These are phyloP conservation scores for Aurinia saxatilis DNA, from an alignment of 345 rosid genomes.

Conservation along the genomic window DNA sequence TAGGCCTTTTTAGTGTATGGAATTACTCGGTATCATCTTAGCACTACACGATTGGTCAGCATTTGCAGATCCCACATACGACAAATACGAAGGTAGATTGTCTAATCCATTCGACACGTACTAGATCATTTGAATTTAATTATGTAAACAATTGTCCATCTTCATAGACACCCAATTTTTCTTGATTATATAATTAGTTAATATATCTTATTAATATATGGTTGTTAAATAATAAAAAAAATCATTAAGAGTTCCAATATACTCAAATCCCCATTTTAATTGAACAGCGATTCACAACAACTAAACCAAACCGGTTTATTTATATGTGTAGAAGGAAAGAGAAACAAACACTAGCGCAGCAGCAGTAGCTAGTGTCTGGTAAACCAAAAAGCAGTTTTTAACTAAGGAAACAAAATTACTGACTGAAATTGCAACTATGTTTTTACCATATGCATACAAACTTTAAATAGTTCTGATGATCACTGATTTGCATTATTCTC, in stretches of 20 bases:
- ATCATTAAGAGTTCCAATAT: not conserved
- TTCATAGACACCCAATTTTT: too few species aligned
- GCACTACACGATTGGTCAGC: too few species aligned
- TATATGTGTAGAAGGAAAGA: not conserved
- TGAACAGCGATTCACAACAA: not conserved
- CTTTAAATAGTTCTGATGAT: not conserved
- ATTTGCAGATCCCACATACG: too few species aligned
- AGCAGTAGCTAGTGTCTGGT: not conserved
- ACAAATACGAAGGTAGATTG: too few species aligned
- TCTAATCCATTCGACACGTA: too few species aligned
- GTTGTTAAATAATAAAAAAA: too few species aligned
- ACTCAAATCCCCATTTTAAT: not conserved
- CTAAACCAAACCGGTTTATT: slow-evolving; percentile 16
- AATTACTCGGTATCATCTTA: too few species aligned
- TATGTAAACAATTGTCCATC: too few species aligned
- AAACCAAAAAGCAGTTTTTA: slow-evolving; percentile 6
- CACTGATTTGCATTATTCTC: slow-evolving; percentile 6
- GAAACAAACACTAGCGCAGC: not conserved
- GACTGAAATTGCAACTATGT: slow-evolving; percentile 9
- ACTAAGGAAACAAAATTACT: slow-evolving; percentile 6
- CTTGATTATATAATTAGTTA: too few species aligned
- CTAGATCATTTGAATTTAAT: too few species aligned
- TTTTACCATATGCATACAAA: slow-evolving; percentile 11
- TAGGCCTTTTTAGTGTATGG: too few species aligned
- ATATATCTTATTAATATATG: too few species aligned